phyloP scores from a whole-genome alignment of 441 rosid genomes.

The Metrosideros polymorpha region DNA sequence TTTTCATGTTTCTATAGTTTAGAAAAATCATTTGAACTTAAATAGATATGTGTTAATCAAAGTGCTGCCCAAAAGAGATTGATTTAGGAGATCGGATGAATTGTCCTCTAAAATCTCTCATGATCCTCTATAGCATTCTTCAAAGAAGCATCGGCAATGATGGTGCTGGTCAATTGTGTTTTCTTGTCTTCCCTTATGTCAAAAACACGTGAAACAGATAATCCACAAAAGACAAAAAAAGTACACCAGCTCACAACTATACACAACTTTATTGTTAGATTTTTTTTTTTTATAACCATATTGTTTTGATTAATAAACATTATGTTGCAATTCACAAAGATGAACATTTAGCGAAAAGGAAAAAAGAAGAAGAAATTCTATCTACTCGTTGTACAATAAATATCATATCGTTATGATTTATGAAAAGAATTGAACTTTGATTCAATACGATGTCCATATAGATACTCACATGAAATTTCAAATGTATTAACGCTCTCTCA shows the following conservation, averaged over 20 bases:
- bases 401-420: neutral
- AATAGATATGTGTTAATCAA: too few relatives aligned
- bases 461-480: too few relatives aligned
- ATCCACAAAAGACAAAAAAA: neutral
- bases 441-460: neutral
- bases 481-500: too few relatives aligned
- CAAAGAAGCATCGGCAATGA: neutral
- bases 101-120: neutral
- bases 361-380: too few relatives aligned
- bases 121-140: neutral
- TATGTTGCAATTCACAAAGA: neutral
- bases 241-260: neutral
- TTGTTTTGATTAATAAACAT: neutral
- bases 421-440: neutral
- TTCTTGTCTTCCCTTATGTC: neutral
- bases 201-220: neutral
- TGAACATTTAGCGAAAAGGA: neutral
- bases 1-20: neutral
- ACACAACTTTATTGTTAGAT: neutral
- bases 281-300: neutral
- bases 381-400: too few relatives aligned
- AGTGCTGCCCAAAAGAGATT: neutral
- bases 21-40: neutral
- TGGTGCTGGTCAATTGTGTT: too few relatives aligned
- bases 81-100: neutral